Evolutionary conservation across 192 early-diverging fungal genomes (phyloP).

Genomic region (Backusella westeae): DNA sequence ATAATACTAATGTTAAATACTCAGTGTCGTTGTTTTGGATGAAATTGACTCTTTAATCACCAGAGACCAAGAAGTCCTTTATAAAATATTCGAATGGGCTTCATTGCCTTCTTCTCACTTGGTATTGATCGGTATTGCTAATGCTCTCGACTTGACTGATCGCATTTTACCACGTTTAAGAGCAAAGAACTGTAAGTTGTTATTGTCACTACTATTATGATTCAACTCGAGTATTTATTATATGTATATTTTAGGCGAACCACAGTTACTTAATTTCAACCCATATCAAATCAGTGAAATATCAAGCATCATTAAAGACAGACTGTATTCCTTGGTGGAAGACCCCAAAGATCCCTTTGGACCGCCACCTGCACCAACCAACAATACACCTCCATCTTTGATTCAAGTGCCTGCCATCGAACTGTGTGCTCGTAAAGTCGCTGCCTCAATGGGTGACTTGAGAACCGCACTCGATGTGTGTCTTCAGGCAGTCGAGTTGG

Average conservation of each 20-base stretch:
- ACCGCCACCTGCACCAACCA: slow-evolving; percentile 8
- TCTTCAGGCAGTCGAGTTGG: slow-evolving; percentile 83
- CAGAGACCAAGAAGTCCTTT: slow-evolving; percentile 79
- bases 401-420: slow-evolving; percentile 88
- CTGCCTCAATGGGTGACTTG: slow-evolving; percentile 80
- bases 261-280: slow-evolving; percentile 80
- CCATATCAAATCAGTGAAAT: slow-evolving; percentile 89
- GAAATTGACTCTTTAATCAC: slow-evolving; percentile 90
- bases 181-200: slow-evolving; percentile 67
- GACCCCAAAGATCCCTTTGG: slow-evolving; percentile 8
- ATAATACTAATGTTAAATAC: background rate
- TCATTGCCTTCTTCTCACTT: slow-evolving; percentile 59
- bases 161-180: slow-evolving; percentile 84
- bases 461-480: slow-evolving; percentile 80
- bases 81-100: slow-evolving; percentile 85
- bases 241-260: slow-evolving; percentile 44
- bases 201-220: background rate
- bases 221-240: background rate
- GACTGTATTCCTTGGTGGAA: slow-evolving; percentile 60
- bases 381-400: slow-evolving; percentile 39
- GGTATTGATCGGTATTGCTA: slow-evolving; percentile 89
- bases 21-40: slow-evolving; percentile 81
- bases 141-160: slow-evolving; percentile 89
- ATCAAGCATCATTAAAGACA: slow-evolving; percentile 81
- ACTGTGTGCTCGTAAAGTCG: slow-evolving; percentile 89